A percentile compares a stretch with the other conserved stretches of the same genome.
Evolutionary conservation across 305 asterid species (phyloP).

Genomic region (Fraxinus paxiana): DNA sequence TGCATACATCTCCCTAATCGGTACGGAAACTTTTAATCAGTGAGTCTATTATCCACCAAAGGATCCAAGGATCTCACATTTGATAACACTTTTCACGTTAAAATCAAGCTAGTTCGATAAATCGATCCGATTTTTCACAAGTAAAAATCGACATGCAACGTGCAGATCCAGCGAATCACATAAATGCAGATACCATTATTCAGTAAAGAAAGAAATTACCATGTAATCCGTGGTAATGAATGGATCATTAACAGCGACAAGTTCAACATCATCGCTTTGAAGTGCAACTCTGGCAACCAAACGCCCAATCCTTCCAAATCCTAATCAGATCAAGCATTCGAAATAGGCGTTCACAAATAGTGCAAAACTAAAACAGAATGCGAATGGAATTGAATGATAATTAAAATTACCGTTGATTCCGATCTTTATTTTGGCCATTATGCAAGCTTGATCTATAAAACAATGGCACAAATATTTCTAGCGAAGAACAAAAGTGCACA

Average conservation of each 20-base stretch:
- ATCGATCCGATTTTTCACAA: background rate
- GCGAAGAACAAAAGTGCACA: background rate
- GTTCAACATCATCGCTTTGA: constrained; percentile 51
- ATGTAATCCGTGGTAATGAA: constrained; percentile 55
- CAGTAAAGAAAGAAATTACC: constrained; percentile 22
- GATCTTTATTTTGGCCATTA: constrained; percentile 55
- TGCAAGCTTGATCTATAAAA: background rate
- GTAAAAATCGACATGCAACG: background rate
- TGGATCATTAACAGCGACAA: constrained; percentile 58
- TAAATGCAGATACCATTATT: background rate
- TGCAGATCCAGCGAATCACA: background rate
- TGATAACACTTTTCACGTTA: background rate
- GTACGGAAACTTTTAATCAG: background rate
- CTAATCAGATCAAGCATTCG: constrained; percentile 17
- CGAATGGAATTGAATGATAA: background rate
- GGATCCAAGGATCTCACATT: background rate
- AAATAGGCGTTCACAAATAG: background rate
- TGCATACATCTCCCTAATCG: background rate
- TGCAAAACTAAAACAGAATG: background rate
- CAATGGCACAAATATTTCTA: background rate
- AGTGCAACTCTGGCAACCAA: constrained; percentile 55
- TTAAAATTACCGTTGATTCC: constrained; percentile 45
- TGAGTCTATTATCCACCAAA: background rate
- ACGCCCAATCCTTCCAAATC: constrained; percentile 58
- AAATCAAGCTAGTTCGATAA: background rate